Conservation (phyloP, 2,329 filamentous ascomycete species). For the Penicillium occitanis region DNA sequence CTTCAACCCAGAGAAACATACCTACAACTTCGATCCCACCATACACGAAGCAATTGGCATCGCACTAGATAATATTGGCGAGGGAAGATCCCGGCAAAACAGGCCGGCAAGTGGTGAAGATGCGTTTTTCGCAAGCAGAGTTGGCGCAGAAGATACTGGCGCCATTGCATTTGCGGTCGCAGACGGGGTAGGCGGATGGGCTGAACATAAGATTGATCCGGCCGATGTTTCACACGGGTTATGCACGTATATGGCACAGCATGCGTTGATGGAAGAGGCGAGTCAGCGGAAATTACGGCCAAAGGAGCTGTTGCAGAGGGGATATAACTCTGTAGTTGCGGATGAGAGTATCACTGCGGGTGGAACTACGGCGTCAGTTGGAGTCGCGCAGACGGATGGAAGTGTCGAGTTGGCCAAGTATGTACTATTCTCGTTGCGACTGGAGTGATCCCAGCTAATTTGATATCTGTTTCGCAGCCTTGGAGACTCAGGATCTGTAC, state of each 20-base stretch:
- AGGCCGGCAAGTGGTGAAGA: conserved; percentile 86
- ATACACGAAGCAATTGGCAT: conserved; percentile 38
- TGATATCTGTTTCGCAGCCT: conserved; percentile 49
- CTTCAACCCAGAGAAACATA: conserved; percentile 67
- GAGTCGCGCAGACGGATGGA: conserved; percentile 70
- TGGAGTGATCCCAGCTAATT: not conserved
- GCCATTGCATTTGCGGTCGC: conserved; percentile 80
- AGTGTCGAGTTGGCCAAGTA: conserved; percentile 81
- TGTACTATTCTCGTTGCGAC: conserved; percentile 16
- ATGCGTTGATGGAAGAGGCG: conserved; percentile 57
- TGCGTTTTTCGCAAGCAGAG: conserved; percentile 84
- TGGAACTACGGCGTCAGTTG: conserved; percentile 91
- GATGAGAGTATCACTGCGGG: conserved; percentile 75
- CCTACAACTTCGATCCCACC: conserved; percentile 68
- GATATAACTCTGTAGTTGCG: conserved; percentile 76
- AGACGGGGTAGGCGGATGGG: conserved; percentile 95
- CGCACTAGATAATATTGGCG: conserved; percentile 30
- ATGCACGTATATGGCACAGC: conserved; percentile 87
- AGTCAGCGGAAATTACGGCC: conserved; percentile 53
- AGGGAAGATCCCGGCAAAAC: conserved; percentile 51
- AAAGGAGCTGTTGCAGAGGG: conserved; percentile 72
- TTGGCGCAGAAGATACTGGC: conserved; percentile 58
- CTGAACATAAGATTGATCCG: conserved; percentile 86
- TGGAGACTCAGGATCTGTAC: conserved; percentile 90
- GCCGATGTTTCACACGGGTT: conserved; percentile 93